Evolutionary conservation across 1,284 basidiomycete species (phyloP).

Genomic region (Pseudozyma pruni): DNA sequence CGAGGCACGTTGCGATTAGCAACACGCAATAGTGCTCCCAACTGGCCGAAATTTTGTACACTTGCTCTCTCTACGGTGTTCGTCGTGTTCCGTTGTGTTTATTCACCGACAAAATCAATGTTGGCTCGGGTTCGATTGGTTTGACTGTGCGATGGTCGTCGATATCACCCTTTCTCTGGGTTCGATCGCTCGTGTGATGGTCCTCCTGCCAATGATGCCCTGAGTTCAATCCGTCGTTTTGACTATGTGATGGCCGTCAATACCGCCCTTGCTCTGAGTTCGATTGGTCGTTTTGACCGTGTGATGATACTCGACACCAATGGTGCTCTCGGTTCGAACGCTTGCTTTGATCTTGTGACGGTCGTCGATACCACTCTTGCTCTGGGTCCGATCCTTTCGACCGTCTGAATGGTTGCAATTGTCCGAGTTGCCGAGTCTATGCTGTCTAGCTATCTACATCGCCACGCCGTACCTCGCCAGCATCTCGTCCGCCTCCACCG

Average conservation of each 20-base stretch:
- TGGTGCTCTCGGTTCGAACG: not conserved
- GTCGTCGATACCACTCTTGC: constrained; percentile 3
- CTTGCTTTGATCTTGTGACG: no score
- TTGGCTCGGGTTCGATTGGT: not conserved
- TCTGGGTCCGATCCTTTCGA: not conserved
- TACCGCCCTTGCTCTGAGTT: not conserved
- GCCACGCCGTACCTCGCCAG: constrained; percentile 30
- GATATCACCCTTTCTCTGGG: not conserved
- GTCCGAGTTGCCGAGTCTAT: not conserved
- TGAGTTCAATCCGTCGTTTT: no score
- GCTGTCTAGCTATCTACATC: constrained; percentile 13
- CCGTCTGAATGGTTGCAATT: not conserved
- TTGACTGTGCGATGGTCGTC: no score
- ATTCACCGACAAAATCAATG: not conserved
- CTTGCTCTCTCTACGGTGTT: no score
- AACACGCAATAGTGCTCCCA: no score
- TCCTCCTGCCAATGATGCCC: not conserved
- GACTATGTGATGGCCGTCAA: not conserved
- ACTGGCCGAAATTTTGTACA: no score
- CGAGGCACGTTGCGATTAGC: constrained; percentile 4
- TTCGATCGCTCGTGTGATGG: not conserved
- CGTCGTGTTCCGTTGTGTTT: no score
- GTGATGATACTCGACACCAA: not conserved
- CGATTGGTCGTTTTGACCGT: not conserved
- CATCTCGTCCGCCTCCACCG: constrained; percentile 24